phyloP scores from a whole-genome alignment of 805 yeast species.

The Blastobotrys terrestris region DNA sequence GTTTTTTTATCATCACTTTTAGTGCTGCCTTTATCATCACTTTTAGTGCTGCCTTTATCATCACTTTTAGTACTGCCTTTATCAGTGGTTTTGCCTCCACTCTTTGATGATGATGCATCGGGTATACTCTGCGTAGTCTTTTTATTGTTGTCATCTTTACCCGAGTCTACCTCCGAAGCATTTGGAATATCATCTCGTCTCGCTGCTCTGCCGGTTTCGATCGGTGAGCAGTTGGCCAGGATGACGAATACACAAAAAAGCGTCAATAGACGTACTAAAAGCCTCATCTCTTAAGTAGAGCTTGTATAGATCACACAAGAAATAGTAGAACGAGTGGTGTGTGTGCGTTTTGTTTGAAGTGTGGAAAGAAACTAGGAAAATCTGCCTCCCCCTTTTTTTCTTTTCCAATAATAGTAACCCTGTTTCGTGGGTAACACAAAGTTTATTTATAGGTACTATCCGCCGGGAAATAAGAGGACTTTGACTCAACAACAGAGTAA shows the following conservation, averaged over 20 bases:
- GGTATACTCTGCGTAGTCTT: background rate
- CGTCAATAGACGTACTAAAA: background rate
- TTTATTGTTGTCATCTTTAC: background rate
- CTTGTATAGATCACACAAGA: background rate
- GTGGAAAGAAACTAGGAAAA: background rate
- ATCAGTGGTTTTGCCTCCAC: background rate
- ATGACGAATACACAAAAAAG: background rate
- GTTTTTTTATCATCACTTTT: background rate
- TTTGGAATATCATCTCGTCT: background rate
- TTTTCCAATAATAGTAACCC: background rate
- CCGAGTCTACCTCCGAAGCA: background rate
- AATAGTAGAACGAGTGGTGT: background rate
- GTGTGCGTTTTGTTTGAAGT: too few relatives aligned
- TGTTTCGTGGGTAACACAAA: too few relatives aligned
- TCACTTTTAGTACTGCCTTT: background rate
- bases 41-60: background rate
- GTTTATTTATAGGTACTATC: background rate
- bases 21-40: background rate
- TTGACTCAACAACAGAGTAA: too few relatives aligned
- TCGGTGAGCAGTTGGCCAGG: background rate
- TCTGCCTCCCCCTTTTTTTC: too few relatives aligned
- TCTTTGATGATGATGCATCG: background rate
- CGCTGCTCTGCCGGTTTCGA: background rate
- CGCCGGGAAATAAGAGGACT: too few relatives aligned
- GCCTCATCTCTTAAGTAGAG: background rate